phyloP scores from a whole-genome alignment of 371 early-diverging fungal species.

The Haplosporangium sp. region DNA sequence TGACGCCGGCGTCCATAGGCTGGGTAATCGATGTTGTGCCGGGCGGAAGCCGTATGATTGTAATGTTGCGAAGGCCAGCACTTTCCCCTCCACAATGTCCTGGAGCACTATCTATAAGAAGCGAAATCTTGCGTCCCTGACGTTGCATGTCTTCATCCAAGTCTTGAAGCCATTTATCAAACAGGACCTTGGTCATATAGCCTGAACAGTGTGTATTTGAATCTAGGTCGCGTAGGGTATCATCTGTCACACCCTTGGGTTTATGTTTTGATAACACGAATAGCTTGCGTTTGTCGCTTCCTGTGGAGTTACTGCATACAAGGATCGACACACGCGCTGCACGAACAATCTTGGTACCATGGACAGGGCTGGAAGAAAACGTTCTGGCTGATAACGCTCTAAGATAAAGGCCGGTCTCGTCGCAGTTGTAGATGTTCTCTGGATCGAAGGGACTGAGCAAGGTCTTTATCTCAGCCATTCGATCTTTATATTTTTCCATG shows the following conservation, averaged over 20 bases:
- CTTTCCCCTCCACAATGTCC: constrained; percentile 3
- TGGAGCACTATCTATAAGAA: constrained; percentile 9
- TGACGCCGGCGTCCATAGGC: constrained; percentile 2
- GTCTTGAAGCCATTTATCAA: background rate
- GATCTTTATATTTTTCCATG: background rate
- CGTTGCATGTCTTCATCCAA: constrained; percentile 2
- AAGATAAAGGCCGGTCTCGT: constrained; percentile 15
- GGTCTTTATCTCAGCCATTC: background rate
- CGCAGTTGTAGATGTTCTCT: constrained; percentile 10
- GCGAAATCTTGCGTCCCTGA: constrained; percentile 4
- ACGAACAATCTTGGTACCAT: background rate
- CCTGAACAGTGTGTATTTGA: too few species aligned
- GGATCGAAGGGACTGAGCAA: background rate
- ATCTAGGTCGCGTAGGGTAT: too few species aligned
- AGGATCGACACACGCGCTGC: constrained; percentile 4
- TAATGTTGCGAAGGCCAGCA: background rate
- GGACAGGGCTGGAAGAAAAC: background rate
- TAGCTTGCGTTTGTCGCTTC: constrained; percentile 5
- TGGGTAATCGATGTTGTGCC: constrained; percentile 1
- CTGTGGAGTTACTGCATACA: constrained; percentile 6
- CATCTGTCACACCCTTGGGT: too few species aligned
- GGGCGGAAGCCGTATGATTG: background rate
- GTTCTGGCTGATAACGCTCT: constrained; percentile 2
- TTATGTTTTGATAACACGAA: too few species aligned
- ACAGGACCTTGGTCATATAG: too few species aligned